Conservation (phyloP, 2,329 filamentous ascomycete genomes). For the Drechmeria coniospora region DNA sequence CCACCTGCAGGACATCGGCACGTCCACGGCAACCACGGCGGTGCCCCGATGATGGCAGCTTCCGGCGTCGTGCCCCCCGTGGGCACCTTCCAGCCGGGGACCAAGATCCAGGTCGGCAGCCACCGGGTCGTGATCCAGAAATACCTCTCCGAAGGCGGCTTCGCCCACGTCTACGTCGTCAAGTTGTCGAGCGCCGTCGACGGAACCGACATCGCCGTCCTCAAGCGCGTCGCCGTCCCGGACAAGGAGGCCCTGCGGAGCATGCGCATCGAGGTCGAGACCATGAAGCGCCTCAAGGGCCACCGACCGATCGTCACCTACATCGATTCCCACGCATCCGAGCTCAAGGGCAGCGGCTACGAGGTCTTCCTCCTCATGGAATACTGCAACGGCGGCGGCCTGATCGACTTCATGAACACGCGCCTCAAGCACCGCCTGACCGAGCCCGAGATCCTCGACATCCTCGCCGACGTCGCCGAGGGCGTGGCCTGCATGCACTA, state of each 20-base stretch:
- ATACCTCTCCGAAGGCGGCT: constrained; percentile 95
- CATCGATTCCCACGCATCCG: constrained; percentile 94
- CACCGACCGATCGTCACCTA: constrained; percentile 95
- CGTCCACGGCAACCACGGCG: constrained; percentile 25
- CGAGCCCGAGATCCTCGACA: constrained; percentile 92
- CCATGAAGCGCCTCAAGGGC: constrained; percentile 98
- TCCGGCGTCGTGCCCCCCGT: constrained; percentile 36
- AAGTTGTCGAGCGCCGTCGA: constrained; percentile 64
- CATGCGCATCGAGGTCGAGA: constrained; percentile 98
- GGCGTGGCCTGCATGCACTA: constrained; percentile 99
- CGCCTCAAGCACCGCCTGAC: constrained; percentile 89
- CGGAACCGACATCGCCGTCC: constrained; percentile 66
- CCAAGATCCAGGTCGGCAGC: constrained; percentile 88
- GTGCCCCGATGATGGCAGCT: constrained; percentile 26
- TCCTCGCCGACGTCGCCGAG: constrained; percentile 91
- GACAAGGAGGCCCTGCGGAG: constrained; percentile 88
- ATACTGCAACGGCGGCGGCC: constrained; percentile 80
- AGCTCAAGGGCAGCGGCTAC: constrained; percentile 82
- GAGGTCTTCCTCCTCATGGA: constrained; percentile 99
- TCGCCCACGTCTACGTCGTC: constrained; percentile 96
- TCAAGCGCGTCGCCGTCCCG: constrained; percentile 91
- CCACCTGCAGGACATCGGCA: constrained; percentile 14
- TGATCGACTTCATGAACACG: constrained; percentile 99
- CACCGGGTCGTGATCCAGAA: constrained; percentile 91
- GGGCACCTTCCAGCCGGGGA: constrained; percentile 83